A percentile compares a stretch with the other conserved stretches of the same genome.
Conservation (phyloP, 2,329 filamentous ascomycete genomes). For the Xylaria polymorpha region DNA sequence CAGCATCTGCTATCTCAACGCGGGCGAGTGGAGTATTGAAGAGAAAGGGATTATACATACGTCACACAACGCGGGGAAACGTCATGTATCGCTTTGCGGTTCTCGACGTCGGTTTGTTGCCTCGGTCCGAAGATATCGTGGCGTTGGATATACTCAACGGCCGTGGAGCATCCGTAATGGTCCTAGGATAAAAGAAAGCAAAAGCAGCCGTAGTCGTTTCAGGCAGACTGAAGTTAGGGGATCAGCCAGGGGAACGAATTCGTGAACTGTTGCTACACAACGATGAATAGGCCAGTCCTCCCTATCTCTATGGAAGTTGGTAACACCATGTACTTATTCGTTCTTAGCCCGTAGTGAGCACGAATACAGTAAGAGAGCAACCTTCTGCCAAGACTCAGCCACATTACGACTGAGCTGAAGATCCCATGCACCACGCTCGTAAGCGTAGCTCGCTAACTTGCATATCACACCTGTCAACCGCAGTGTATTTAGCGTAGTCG, state of each 20-base stretch:
- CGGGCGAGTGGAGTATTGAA: background rate
- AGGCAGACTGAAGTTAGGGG: background rate
- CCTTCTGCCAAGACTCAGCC: no score
- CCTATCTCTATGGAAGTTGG: no score
- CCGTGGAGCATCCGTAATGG: background rate
- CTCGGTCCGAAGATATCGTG: background rate
- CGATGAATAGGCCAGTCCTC: background rate
- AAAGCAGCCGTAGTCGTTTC: background rate
- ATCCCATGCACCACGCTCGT: no score
- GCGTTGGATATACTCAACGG: background rate
- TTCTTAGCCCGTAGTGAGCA: no score
- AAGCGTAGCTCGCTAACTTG: no score
- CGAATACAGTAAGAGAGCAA: no score
- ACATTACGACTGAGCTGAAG: no score
- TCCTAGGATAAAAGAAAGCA: background rate
- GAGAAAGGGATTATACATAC: background rate
- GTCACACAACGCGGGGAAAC: background rate
- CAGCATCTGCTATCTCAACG: background rate
- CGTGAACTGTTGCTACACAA: background rate
- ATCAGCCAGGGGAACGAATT: background rate
- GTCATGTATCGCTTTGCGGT: background rate
- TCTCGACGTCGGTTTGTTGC: background rate
- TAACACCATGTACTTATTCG: no score
- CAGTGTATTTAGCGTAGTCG: no score
- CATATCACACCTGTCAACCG: no score